Evolutionary conservation across 1,139 yeast species (phyloP).

Genomic region (Scheffersomyces titani): DNA sequence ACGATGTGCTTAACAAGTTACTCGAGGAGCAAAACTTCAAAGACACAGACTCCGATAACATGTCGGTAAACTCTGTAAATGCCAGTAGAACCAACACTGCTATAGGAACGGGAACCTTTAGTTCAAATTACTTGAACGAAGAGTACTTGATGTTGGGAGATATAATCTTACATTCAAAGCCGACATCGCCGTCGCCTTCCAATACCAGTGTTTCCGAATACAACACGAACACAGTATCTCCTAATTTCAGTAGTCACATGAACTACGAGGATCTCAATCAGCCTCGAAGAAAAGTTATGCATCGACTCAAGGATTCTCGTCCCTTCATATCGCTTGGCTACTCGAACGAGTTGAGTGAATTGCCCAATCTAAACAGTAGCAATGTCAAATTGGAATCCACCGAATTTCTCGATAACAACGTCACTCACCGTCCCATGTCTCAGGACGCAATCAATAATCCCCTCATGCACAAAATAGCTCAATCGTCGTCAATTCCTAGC

Average conservation of each 20-base stretch:
- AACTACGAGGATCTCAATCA: conserved; percentile 23
- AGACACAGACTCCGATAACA: conserved; percentile 19
- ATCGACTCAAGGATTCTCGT: conserved; percentile 18
- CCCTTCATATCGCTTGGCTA: conserved; percentile 48
- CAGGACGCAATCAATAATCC: conserved; percentile 6
- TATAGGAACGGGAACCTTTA: conserved; percentile 20
- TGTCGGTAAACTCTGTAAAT: conserved; percentile 20
- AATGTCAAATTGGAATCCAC: neutral
- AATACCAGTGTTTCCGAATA: conserved; percentile 29
- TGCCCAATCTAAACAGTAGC: neutral
- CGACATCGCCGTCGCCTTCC: conserved; percentile 51
- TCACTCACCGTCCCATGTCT: neutral
- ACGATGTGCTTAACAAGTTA: conserved; percentile 38
- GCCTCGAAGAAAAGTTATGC: conserved; percentile 7
- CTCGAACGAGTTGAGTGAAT: conserved; percentile 10
- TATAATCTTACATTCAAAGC: conserved; percentile 49
- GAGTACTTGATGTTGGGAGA: conserved; percentile 64
- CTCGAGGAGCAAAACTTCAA: conserved; percentile 14
- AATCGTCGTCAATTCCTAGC: conserved; percentile 17
- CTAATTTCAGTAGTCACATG: conserved; percentile 11
- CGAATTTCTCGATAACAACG: neutral
- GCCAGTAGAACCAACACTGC: conserved; percentile 9
- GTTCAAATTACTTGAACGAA: conserved; percentile 49
- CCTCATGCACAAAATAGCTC: conserved; percentile 8
- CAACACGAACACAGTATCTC: conserved; percentile 14